phyloP scores from a whole-genome alignment of 208 protist genomes.

The Acanthamoeba polyphaga region DNA sequence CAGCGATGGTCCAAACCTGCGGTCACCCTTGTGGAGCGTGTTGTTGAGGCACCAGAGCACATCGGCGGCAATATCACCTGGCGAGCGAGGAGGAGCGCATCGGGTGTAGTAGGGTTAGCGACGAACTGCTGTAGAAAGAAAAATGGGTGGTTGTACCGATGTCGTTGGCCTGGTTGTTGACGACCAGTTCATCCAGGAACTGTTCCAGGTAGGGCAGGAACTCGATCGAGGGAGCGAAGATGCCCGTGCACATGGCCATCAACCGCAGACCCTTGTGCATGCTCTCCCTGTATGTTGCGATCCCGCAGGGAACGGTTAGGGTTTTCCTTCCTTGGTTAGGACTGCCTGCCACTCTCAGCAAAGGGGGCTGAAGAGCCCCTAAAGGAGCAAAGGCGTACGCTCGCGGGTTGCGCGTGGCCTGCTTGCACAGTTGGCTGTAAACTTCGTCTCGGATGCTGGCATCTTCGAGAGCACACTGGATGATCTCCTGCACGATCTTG shows the following conservation, averaged over 20 bases:
- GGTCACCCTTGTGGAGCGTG: constrained; percentile 42
- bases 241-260: constrained; percentile 66
- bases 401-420: constrained; percentile 38
- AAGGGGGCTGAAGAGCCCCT: too few species aligned
- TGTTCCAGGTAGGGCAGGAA: constrained; percentile 71
- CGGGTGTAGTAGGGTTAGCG: too few species aligned
- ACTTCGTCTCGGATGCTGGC: constrained; percentile 30
- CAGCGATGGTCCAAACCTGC: neutral
- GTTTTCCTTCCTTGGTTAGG: neutral
- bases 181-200: constrained; percentile 31
- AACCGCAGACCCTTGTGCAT: constrained; percentile 55
- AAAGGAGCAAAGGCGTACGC: neutral
- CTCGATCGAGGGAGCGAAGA: constrained; percentile 29
- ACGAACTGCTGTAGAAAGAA: neutral
- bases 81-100: neutral
- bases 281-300: constrained; percentile 15
- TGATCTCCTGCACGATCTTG: constrained; percentile 63
- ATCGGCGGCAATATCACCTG: constrained; percentile 49
- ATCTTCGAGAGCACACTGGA: constrained; percentile 54
- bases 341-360: neutral
- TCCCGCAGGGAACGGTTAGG: neutral
- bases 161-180: neutral
- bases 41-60: constrained; percentile 49
- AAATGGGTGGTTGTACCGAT: neutral
- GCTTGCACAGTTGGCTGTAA: constrained; percentile 74